Evolutionary conservation across 306 rosid species (phyloP).

Genomic region (Medicago arabica): DNA sequence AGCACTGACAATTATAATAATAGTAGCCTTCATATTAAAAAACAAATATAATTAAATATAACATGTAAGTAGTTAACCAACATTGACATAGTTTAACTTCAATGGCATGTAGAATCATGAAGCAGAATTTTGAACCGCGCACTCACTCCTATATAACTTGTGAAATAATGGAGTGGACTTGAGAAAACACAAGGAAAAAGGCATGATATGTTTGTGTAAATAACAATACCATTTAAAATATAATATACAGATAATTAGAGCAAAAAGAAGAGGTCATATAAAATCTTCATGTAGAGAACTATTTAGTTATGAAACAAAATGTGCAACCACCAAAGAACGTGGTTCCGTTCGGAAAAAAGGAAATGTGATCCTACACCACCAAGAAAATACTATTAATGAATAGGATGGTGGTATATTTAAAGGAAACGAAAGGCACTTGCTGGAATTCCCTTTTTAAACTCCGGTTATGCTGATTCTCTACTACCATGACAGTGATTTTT

Average conservation of each 20-base stretch:
- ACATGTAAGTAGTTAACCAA: background rate
- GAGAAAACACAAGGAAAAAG: background rate
- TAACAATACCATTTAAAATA: background rate
- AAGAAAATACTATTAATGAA: background rate
- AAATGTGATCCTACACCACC: background rate
- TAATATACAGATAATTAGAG: background rate
- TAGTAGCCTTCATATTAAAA: background rate
- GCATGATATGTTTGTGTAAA: background rate
- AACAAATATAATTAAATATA: background rate
- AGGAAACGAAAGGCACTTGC: background rate
- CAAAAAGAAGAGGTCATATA: background rate
- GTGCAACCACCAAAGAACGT: background rate
- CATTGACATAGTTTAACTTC: background rate
- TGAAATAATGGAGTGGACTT: too few species aligned
- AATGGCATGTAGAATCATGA: background rate
- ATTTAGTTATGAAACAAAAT: background rate
- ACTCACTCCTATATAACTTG: too few species aligned
- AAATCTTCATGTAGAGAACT: background rate
- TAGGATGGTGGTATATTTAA: background rate
- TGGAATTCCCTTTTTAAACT: background rate
- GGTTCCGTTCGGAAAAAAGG: background rate
- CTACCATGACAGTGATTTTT: background rate
- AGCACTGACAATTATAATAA: background rate
- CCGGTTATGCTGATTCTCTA: background rate
- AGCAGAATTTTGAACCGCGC: background rate